Conservation (phyloP, 139 green algal genomes). For the Chlorella sp. region DNA sequence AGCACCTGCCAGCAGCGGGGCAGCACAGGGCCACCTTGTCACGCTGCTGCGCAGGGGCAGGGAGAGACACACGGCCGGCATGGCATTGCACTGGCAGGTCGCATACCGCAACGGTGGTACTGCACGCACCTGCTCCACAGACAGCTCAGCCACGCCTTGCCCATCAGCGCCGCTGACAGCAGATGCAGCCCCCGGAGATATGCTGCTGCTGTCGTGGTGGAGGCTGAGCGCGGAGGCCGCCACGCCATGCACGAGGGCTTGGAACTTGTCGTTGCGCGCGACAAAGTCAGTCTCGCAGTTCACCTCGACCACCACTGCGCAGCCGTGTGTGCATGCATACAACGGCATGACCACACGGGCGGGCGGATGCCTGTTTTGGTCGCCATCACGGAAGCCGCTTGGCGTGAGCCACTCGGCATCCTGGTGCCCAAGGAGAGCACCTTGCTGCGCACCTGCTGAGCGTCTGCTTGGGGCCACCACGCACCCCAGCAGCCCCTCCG, state of each 20-base stretch:
- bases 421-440: neutral
- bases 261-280: constrained; percentile 73
- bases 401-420: constrained; percentile 2
- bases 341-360: no score
- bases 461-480: neutral
- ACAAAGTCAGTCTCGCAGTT: constrained; percentile 98
- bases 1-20: constrained; percentile 13
- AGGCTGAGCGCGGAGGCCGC: constrained; percentile 40
- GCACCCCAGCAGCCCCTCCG: constrained; percentile 77
- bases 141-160: neutral
- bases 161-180: neutral
- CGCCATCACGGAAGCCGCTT: neutral
- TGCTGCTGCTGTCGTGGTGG: neutral
- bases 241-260: constrained; percentile 52
- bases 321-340: neutral
- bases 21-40: neutral
- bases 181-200: neutral
- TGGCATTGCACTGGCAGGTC: neutral
- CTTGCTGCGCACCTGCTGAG: constrained; percentile 1
- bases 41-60: neutral
- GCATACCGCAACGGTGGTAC: neutral
- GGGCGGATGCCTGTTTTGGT: no score
- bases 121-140: neutral
- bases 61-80: neutral
- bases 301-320: constrained; percentile 57